Conservation (phyloP, 2,329 filamentous ascomycete genomes). For the Aspergillus candidus region DNA sequence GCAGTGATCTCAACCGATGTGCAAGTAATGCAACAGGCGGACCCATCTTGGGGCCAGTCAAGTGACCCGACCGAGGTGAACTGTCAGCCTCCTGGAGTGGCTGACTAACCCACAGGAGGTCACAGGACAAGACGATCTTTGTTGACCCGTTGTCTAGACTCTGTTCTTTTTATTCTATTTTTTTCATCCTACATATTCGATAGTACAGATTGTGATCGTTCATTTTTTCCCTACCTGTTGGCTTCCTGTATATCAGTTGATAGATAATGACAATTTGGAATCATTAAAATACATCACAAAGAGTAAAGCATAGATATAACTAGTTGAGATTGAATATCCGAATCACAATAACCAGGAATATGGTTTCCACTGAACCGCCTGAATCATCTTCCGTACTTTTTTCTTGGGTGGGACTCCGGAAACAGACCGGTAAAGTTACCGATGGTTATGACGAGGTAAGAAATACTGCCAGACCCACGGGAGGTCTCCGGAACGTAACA, state of each 20-base stretch:
- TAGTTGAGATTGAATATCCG: no score
- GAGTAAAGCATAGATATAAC: no score
- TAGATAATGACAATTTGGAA: no score
- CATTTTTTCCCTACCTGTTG: neutral
- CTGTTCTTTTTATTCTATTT: slow-evolving; percentile 1
- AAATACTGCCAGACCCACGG: slow-evolving; percentile 19
- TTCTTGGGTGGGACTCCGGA: slow-evolving; percentile 20
- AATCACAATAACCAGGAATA: no score
- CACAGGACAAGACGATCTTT: slow-evolving; percentile 21
- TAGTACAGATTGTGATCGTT: neutral
- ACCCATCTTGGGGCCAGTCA: slow-evolving; percentile 18
- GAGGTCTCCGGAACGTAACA: slow-evolving; percentile 20
- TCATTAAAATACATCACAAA: no score
- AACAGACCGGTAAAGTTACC: slow-evolving; percentile 26
- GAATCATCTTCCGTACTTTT: slow-evolving; percentile 18
- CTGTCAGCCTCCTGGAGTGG: slow-evolving; percentile 3
- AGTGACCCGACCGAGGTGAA: slow-evolving; percentile 16
- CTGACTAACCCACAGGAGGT: slow-evolving; percentile 20
- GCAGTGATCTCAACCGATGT: slow-evolving; percentile 12
- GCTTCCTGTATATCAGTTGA: neutral
- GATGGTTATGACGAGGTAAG: slow-evolving; percentile 16
- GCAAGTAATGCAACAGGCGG: slow-evolving; percentile 3
- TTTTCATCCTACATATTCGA: slow-evolving; percentile 4
- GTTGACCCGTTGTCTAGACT: slow-evolving; percentile 18
- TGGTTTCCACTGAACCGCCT: neutral